Base-by-base conservation (phyloP, 2,329 filamentous ascomycete species). In the Aspergillus piperis region DNA sequence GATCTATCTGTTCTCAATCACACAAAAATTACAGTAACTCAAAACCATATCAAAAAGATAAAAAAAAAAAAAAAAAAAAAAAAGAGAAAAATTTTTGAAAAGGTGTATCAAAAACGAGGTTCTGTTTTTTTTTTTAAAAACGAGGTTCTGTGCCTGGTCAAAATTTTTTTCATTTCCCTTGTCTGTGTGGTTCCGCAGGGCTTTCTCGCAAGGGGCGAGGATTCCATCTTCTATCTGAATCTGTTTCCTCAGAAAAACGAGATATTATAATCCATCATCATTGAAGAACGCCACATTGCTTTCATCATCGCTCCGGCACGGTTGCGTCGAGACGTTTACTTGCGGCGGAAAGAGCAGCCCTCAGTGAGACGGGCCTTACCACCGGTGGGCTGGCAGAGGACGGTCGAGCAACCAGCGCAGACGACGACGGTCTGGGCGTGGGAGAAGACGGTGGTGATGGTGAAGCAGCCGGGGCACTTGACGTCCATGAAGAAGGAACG, bases 401-500 rank as follows among this genome's bases (percentile, higher is more conserved):
- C 95, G 76, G 96, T 97, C 77, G 94, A 96, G 91, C 95, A 99
- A 77, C 95, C 95, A 79, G 92, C 92, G 90, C 95, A 99, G 88
- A 98, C 96, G 83, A 99, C 95, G 81, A 99, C 95, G 81, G 95
- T 99, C 88, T 99, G 95, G 82, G 95, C 95, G 88, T 99, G 95
- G 69, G 94, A 98, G 91, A 98, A 99, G 84, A 99, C 95, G 82
- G 95, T 99, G 82, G 95, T 99, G 88, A 99, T 99, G 83, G 93
- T 97, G 90, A 98, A 99, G 91, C 95, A 99, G 78, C 95, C 95
- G 81, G 95, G 95, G 91, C 95, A 99, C 90, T 99, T 99, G 87
- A 99, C 95, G 81, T 99, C 95, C 95, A 99, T 99, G 91, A 99
- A 99, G 91, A 98, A 99, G 73, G 94, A 98, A 82, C 95, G 92